These are phyloP conservation scores for Lentinula guzmanii DNA, from an alignment of 768 basidiomycete species.

Conservation along the genomic window DNA sequence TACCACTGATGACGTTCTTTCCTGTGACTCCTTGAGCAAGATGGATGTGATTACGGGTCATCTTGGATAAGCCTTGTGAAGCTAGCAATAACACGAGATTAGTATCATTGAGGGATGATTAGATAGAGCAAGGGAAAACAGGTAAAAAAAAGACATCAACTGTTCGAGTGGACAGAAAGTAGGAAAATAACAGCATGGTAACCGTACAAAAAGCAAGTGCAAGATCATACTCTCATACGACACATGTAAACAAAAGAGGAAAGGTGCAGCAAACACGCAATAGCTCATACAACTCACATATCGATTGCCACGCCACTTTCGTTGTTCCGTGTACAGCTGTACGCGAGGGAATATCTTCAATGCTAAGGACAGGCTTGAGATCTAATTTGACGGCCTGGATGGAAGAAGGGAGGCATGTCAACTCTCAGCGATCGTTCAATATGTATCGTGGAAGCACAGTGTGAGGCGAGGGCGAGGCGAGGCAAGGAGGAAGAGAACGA, in stretches of 20 bases:
- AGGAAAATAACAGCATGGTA: background rate
- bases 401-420: background rate
- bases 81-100: constrained; percentile 28
- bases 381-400: constrained; percentile 66
- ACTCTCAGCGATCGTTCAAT: background rate
- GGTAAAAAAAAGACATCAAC: too few relatives aligned
- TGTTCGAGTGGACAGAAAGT: background rate
- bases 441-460: too few relatives aligned
- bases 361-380: constrained; percentile 48
- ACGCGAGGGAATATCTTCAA: constrained; percentile 57
- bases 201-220: too few relatives aligned
- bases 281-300: constrained; percentile 40
- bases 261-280: background rate
- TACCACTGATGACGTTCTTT: constrained; percentile 71
- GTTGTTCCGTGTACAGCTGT: constrained; percentile 84
- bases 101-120: background rate
- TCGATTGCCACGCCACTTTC: constrained; percentile 59
- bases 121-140: background rate
- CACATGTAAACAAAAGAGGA: background rate
- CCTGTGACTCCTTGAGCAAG: constrained; percentile 74
- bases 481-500: too few relatives aligned
- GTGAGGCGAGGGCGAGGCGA: too few relatives aligned
- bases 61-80: constrained; percentile 68
- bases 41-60: constrained; percentile 91
- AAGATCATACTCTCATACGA: background rate